Percentiles rank a stretch among this genome's conserved stretches.
Evolutionary conservation across 2,329 filamentous ascomycete genomes (phyloP).

Genomic region (Passalora sequoiae): DNA sequence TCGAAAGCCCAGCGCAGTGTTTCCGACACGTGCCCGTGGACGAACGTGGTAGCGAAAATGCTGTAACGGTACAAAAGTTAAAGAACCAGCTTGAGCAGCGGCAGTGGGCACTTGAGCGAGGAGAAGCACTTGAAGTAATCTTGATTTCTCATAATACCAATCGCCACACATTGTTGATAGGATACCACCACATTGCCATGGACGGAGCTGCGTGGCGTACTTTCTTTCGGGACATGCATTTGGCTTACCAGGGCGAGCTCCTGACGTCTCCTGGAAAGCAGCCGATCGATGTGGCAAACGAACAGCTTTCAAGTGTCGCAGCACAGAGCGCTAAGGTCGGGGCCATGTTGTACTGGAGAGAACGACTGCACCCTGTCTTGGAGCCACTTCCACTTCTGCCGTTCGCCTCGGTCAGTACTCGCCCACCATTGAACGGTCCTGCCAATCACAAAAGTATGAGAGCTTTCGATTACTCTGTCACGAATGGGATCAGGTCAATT

Average conservation of each 20-base stretch:
- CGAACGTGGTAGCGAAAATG: too few relatives aligned
- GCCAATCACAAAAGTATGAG: slow-evolving; percentile 6
- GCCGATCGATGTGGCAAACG: slow-evolving; percentile 5
- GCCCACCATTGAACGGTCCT: slow-evolving; percentile 9
- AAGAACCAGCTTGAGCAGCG: slow-evolving; percentile 4
- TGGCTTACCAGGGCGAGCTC: slow-evolving; percentile 16
- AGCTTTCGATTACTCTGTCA: slow-evolving; percentile 3
- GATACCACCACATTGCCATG: slow-evolving; percentile 34
- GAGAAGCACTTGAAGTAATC: slow-evolving; percentile 21
- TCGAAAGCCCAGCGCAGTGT: slow-evolving; percentile 10
- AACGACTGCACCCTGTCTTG: slow-evolving; percentile 4
- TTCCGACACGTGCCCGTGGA: slow-evolving; percentile 16
- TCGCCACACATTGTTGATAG: slow-evolving; percentile 24
- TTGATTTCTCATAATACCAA: slow-evolving; percentile 17
- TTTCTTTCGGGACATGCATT: slow-evolving; percentile 25
- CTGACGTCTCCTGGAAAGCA: slow-evolving; percentile 8
- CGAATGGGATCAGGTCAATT: slow-evolving; percentile 9
- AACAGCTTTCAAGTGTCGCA: slow-evolving; percentile 2
- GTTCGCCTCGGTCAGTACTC: slow-evolving; percentile 11
- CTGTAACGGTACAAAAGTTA: neutral
- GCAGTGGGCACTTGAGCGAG: slow-evolving; percentile 18
- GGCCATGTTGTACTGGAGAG: slow-evolving; percentile 8
- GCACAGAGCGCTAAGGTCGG: too few relatives aligned
- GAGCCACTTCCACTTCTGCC: slow-evolving; percentile 15
- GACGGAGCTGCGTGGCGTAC: slow-evolving; percentile 30